Conservation (phyloP, 2,329 filamentous ascomycete genomes). For the Sporothrix globosa region DNA sequence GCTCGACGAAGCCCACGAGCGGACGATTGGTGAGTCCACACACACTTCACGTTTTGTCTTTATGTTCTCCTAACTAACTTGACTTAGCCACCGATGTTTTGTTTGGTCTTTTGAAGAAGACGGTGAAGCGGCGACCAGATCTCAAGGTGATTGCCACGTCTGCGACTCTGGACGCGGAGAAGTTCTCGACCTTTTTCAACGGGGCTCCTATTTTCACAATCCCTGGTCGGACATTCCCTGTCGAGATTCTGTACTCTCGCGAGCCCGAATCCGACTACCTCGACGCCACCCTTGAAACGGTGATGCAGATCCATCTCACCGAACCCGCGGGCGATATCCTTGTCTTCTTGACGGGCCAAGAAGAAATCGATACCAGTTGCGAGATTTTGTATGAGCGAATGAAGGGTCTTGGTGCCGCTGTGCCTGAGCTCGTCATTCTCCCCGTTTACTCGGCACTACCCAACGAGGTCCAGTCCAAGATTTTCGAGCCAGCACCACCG, state of each 20-base stretch:
- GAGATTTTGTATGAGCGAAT: slow-evolving; percentile 93
- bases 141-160: slow-evolving; percentile 96
- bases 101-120: slow-evolving; percentile 93
- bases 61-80: not conserved
- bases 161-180: slow-evolving; percentile 93
- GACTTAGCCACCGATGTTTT: slow-evolving; percentile 80
- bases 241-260: slow-evolving; percentile 92
- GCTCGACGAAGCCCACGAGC: slow-evolving; percentile 96
- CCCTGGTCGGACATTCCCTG: slow-evolving; percentile 90
- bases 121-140: slow-evolving; percentile 80
- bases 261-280: slow-evolving; percentile 97
- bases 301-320: slow-evolving; percentile 96
- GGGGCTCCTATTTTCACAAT: slow-evolving; percentile 96
- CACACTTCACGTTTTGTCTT: not conserved
- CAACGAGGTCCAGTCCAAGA: slow-evolving; percentile 88
- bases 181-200: slow-evolving; percentile 96
- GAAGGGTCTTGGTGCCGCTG: slow-evolving; percentile 88
- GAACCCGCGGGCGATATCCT: slow-evolving; percentile 92
- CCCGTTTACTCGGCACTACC: slow-evolving; percentile 96
- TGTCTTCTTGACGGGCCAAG: slow-evolving; percentile 95
- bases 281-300: slow-evolving; percentile 89
- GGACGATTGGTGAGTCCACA: slow-evolving; percentile 65
- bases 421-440: slow-evolving; percentile 88
- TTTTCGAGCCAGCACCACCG: slow-evolving; percentile 89
- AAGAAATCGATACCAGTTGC: slow-evolving; percentile 94